Conservation (phyloP, 228 moss, liverwort and hornwort species). For the Sphagnum magellanicum region DNA sequence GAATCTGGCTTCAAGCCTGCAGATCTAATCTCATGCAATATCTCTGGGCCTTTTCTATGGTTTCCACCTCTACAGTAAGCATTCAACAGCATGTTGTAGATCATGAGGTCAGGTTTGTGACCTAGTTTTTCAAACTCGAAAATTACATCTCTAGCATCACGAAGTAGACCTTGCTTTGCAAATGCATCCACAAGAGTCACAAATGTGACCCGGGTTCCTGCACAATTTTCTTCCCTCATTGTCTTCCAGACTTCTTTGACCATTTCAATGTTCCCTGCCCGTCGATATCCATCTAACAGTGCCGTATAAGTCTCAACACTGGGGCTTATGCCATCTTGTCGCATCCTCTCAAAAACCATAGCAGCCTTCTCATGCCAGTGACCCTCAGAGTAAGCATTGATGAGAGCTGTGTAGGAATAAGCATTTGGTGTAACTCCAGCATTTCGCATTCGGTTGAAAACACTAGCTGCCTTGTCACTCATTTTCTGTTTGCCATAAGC, state of each 20-base stretch:
- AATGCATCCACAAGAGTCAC: conserved; percentile 76
- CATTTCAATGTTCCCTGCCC: conserved; percentile 58
- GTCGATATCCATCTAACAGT: conserved; percentile 68
- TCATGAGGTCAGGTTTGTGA: conserved; percentile 61
- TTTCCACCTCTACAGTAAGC: conserved; percentile 75
- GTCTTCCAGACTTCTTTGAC: conserved; percentile 59
- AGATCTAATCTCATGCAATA: conserved; percentile 59
- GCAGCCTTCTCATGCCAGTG: conserved; percentile 90
- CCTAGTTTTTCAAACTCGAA: conserved; percentile 66
- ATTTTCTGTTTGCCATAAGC: conserved; percentile 65
- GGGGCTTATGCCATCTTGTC: conserved; percentile 51
- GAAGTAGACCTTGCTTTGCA: conserved; percentile 69
- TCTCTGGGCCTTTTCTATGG: conserved; percentile 41
- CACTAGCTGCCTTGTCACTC: conserved; percentile 65
- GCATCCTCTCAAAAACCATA: conserved; percentile 66
- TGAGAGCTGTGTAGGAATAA: conserved; percentile 70
- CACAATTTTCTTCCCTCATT: conserved; percentile 64
- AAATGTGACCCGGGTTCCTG: conserved; percentile 64
- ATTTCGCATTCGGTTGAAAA: conserved; percentile 63
- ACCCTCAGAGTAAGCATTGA: conserved; percentile 72
- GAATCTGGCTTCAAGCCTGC: conserved; percentile 66
- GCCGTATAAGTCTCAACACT: conserved; percentile 84
- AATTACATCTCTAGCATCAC: conserved; percentile 76
- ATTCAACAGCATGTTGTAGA: conserved; percentile 90
- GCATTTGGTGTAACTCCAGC: conserved; percentile 55